Conservation (phyloP, 176 grass and related monocot genomes). For the Oryza meridionalis region DNA sequence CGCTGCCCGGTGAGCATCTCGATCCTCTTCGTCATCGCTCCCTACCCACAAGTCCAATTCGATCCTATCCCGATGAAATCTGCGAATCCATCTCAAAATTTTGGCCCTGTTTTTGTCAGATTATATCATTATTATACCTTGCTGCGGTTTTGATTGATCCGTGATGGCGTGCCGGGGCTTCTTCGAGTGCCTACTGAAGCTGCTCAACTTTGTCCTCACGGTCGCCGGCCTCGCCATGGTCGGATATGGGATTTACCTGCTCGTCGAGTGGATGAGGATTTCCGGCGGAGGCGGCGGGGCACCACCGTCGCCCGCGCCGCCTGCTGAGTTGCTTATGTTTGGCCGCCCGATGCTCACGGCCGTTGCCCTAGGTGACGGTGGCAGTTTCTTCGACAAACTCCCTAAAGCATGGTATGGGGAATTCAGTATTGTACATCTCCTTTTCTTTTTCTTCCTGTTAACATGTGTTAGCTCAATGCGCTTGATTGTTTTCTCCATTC, state of each 20-base stretch:
- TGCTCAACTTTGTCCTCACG: slow-evolving; percentile 88
- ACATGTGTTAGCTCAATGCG: not conserved
- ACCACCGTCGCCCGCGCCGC: slow-evolving; percentile 10
- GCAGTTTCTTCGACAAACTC: slow-evolving; percentile 64
- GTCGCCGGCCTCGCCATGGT: slow-evolving; percentile 85
- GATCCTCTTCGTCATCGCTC: not conserved
- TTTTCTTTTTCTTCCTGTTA: not conserved
- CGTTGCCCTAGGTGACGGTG: slow-evolving; percentile 55
- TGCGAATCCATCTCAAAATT: slow-evolving; percentile 10
- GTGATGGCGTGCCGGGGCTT: slow-evolving; percentile 81
- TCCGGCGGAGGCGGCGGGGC: slow-evolving; percentile 32
- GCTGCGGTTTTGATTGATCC: slow-evolving; percentile 10
- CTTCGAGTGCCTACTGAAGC: slow-evolving; percentile 85
- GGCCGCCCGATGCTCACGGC: slow-evolving; percentile 72
- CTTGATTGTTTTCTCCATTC: not conserved
- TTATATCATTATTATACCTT: not conserved
- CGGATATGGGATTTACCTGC: slow-evolving; percentile 81
- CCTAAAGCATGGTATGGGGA: slow-evolving; percentile 86
- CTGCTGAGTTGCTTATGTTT: slow-evolving; percentile 55
- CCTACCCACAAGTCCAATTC: slow-evolving; percentile 4
- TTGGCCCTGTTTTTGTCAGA: slow-evolving; percentile 11
- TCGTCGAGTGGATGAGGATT: slow-evolving; percentile 70
- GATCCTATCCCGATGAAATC: not conserved
- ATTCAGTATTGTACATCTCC: not conserved
- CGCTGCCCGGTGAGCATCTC: not conserved